A percentile compares a stretch with the other conserved stretches of the same genome.
Evolutionary conservation across 805 yeast genomes (phyloP).

Genomic region (Candida nanaspora): DNA sequence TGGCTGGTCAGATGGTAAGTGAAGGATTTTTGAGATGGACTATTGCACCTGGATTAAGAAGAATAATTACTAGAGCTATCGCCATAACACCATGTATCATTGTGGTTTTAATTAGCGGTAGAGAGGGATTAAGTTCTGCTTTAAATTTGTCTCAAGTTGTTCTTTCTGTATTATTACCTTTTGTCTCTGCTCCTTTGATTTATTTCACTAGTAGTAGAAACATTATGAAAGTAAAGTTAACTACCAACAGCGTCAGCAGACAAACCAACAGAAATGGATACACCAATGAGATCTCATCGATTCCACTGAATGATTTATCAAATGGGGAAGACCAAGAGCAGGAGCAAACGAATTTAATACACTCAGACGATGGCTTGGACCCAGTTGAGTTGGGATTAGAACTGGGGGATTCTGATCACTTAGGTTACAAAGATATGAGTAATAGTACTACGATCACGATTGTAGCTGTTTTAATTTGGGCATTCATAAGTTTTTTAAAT

Average conservation of each 20-base stretch:
- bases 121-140: conserved; percentile 71
- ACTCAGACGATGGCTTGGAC: conserved; percentile 7
- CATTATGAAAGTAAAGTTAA: conserved; percentile 24
- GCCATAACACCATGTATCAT: conserved; percentile 82
- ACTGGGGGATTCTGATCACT: no score
- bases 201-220: conserved; percentile 65
- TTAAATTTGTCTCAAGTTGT: conserved; percentile 81
- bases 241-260: no score
- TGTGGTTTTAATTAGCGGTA: conserved; percentile 66
- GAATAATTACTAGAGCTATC: conserved; percentile 72
- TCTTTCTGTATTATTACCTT: conserved; percentile 71
- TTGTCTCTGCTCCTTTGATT: conserved; percentile 83
- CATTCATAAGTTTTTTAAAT: conserved; percentile 62
- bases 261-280: neutral
- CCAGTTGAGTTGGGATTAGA: conserved; percentile 10
- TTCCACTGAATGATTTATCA: conserved; percentile 19
- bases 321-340: conserved; percentile 11
- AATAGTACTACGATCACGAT: conserved; percentile 50
- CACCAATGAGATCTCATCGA: neutral
- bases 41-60: conserved; percentile 73
- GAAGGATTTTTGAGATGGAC: conserved; percentile 84
- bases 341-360: neutral
- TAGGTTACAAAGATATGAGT: conserved; percentile 53
- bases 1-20: conserved; percentile 90
- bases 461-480: conserved; percentile 59